These are phyloP conservation scores for Colletotrichum lupini DNA, from an alignment of 2,329 filamentous ascomycete genomes.

Conservation along the genomic window DNA sequence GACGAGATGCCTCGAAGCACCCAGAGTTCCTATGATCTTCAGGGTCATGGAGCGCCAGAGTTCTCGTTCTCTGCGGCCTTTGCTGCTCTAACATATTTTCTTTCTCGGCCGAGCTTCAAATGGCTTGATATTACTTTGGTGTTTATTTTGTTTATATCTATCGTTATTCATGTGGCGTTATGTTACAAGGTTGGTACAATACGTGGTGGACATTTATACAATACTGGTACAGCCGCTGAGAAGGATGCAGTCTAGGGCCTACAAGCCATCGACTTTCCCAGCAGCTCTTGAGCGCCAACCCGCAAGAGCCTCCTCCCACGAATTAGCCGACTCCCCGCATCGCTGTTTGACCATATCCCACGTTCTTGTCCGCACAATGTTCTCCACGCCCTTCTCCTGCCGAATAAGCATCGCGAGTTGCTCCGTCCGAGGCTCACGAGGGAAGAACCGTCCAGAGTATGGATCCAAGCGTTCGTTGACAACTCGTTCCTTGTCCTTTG, in stretches of 20 bases:
- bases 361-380: conserved; percentile 82
- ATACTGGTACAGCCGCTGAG: neutral
- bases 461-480: conserved; percentile 93
- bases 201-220: neutral
- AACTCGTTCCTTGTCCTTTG: conserved; percentile 75
- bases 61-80: too few species aligned
- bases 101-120: neutral
- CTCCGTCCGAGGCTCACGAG: conserved; percentile 83
- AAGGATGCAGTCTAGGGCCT: neutral
- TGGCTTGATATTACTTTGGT: neutral
- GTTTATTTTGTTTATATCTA: neutral
- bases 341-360: conserved; percentile 83
- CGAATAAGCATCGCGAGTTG: conserved; percentile 77
- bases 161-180: conserved; percentile 9
- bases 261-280: conserved; percentile 7
- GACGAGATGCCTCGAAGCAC: too few species aligned
- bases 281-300: conserved; percentile 58
- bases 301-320: conserved; percentile 74
- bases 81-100: neutral
- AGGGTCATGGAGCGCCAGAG: too few species aligned
- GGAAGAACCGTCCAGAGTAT: conserved; percentile 87
- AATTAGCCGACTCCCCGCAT: conserved; percentile 70
- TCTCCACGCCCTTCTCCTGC: conserved; percentile 81
- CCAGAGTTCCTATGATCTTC: too few species aligned
- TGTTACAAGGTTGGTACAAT: conserved; percentile 31